Conservation (phyloP, 306 rosid genomes). For the Cercis canadensis region DNA sequence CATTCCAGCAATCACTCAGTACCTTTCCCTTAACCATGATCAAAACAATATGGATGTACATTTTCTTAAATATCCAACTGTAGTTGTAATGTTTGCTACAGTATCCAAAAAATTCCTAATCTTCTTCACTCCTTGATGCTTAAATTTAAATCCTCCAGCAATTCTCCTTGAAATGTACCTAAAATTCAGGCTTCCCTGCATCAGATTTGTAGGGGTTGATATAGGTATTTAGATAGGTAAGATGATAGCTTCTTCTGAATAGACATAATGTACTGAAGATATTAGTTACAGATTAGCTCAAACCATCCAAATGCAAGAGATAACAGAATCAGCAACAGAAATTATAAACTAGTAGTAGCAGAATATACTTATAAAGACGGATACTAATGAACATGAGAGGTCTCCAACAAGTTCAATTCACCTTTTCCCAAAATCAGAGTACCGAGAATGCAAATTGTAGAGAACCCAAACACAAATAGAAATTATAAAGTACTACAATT, state of each 20-base stretch:
- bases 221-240: background rate
- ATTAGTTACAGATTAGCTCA: background rate
- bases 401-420: background rate
- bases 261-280: background rate
- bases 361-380: background rate
- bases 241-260: too few relatives aligned
- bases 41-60: background rate
- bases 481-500: background rate
- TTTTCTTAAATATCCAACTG: constrained; percentile 16
- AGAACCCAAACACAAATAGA: constrained; percentile 8
- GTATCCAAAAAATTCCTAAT: constrained; percentile 25
- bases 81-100: constrained; percentile 2
- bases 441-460: constrained; percentile 14
- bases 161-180: constrained; percentile 20
- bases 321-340: background rate
- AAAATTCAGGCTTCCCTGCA: constrained; percentile 34
- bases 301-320: constrained; percentile 13
- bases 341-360: background rate
- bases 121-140: constrained; percentile 12
- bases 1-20: constrained; percentile 2
- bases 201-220: constrained; percentile 1
- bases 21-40: constrained; percentile 7
- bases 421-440: constrained; percentile 7
- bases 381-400: background rate
- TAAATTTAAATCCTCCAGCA: constrained; percentile 12